phyloP scores from a whole-genome alignment of 176 grass and related monocot species.

The Canna indica region DNA sequence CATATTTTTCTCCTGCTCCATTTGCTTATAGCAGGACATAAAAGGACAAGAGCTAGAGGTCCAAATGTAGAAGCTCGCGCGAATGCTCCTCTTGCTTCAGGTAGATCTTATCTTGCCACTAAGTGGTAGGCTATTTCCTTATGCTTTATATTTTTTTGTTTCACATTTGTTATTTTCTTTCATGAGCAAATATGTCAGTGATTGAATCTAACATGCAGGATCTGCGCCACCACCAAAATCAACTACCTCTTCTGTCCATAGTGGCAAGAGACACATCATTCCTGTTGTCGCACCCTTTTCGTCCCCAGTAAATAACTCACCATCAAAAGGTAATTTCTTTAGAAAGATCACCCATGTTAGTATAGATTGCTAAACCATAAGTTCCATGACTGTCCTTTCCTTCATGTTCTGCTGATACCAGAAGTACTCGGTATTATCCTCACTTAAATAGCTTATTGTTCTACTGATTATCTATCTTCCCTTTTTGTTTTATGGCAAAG shows the following conservation, averaged over 20 bases:
- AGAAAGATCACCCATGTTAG: constrained; percentile 1
- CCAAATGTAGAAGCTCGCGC: not conserved
- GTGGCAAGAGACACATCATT: constrained; percentile 25
- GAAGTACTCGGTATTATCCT: no score
- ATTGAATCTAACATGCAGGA: constrained; percentile 37
- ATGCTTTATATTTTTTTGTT: constrained; percentile 5
- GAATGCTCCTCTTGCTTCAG: not conserved
- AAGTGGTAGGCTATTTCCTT: not conserved
- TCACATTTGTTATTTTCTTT: constrained; percentile 6
- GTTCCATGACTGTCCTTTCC: not conserved
- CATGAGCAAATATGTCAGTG: constrained; percentile 8
- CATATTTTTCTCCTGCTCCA: not conserved
- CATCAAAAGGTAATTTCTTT: constrained; percentile 35
- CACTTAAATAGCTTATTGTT: no score
- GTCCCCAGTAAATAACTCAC: constrained; percentile 32
- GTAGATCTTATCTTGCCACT: not conserved
- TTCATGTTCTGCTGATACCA: constrained; percentile 1
- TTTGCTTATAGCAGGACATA: not conserved
- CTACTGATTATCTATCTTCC: no score
- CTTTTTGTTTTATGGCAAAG: no score
- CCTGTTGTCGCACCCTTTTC: constrained; percentile 35
- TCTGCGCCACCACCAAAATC: constrained; percentile 25
- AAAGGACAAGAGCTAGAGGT: not conserved
- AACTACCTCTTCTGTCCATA: constrained; percentile 26
- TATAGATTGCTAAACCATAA: constrained; percentile 11